Evolutionary conservation across 495 filamentous ascomycete genomes (phyloP), one percentile per base, ranked within the genome.

Genomic region (Aspergillus olivimuriae): DNA sequence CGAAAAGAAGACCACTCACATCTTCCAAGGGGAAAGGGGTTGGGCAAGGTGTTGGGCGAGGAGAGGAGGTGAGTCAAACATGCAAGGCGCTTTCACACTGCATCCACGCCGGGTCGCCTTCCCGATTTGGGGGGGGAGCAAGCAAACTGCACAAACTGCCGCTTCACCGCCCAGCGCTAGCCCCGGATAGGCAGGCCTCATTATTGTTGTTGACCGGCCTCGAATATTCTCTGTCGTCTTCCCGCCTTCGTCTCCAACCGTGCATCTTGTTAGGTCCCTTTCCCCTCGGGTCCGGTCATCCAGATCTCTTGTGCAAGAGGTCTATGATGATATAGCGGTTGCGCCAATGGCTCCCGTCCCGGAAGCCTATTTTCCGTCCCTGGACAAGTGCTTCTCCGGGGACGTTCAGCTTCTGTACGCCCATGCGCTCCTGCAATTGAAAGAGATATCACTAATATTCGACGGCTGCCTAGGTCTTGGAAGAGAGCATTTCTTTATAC

Each of bases 341-440:
- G 63, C 60, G 72, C 72, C 73, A 75, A 89, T 89, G 84, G 84
- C 81, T 69, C 77, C 76, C 51, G 58, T 70, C 48, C 63, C 71
- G 58, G 75, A 78, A 55, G 71, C 56, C 57, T 80, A 77, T 67
- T 78, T 81, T 56, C 75, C 80, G 44, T 72, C 79, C 51, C 69
- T 83, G 58, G 80, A 85, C 61, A 73, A 75, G 61, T 78, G 75
- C 62, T 69, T 82, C 47, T 69, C 63, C 47, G 79, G 77, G 62
- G 70, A 76, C 48, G 58, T 72, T 50, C 70, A 73, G 52, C 57
- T 85, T 41, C 65, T 84, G 75, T 82, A 68, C 36, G 78, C 50
- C 37, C 46, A 50, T 47, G 39, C 14, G 18, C 33, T 26, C 18
- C 38, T 16, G 21, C 10, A 14, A 11, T 32, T 19, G 26, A 14